phyloP scores from a whole-genome alignment of 2,329 filamentous ascomycete species.

The Sporothrix humicola region DNA sequence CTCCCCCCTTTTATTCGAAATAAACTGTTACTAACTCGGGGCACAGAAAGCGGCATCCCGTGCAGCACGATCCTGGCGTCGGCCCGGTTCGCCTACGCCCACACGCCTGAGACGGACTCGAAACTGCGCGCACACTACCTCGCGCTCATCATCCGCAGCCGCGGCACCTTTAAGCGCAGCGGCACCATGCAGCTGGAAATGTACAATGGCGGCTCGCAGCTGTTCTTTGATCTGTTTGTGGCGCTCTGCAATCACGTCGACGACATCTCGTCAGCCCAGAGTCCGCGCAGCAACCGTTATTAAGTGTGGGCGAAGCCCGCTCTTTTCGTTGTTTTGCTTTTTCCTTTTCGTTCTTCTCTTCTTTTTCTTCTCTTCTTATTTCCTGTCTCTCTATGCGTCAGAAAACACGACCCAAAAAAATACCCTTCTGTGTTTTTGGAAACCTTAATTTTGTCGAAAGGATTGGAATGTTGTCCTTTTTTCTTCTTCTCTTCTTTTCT shows the following conservation, averaged over 20 bases:
- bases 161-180: slow-evolving; percentile 88
- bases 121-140: slow-evolving; percentile 90
- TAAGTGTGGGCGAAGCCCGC: not conserved
- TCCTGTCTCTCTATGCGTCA: not conserved
- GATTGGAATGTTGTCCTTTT: not conserved
- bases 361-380: not conserved
- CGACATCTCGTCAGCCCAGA: slow-evolving; percentile 63
- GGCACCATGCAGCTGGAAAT: slow-evolving; percentile 97
- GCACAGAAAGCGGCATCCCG: slow-evolving; percentile 73
- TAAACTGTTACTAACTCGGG: too few relatives aligned
- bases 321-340: not conserved
- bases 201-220: slow-evolving; percentile 78
- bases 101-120: slow-evolving; percentile 90
- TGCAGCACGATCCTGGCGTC: slow-evolving; percentile 84
- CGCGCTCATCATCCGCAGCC: slow-evolving; percentile 86
- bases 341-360: not conserved
- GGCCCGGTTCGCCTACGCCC: slow-evolving; percentile 85
- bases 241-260: slow-evolving; percentile 90
- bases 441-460: slow-evolving; percentile 8
- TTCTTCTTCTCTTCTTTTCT: not conserved
- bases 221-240: slow-evolving; percentile 94
- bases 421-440: slow-evolving; percentile 28
- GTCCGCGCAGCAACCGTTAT: slow-evolving; percentile 48
- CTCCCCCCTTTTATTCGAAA: not conserved
- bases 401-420: slow-evolving; percentile 27